Base-by-base conservation (phyloP, 345 rosid genomes). In the Combretum micranthum region DNA sequence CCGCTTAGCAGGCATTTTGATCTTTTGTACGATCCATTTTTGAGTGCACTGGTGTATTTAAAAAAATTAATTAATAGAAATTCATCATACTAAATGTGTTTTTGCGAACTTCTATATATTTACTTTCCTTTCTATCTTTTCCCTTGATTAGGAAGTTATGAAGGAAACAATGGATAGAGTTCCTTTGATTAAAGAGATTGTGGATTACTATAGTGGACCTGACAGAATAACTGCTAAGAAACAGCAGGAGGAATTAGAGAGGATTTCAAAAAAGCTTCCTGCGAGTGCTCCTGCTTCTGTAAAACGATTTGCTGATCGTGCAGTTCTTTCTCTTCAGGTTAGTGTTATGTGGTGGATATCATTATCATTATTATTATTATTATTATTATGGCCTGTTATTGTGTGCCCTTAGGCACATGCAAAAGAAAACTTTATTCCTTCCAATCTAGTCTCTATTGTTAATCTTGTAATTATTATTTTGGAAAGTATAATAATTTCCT, bases 161-260 rank as follows among this genome's bases (percentile, higher is more conserved):
- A 68, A 75, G 65, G 86, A 87, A 72, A 74, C 70, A n/a, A 86
- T 84, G 91, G 73, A 72, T 22, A 74, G 77, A 53, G 89, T 75
- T 20, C 99, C 99, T 0, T 60, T 77, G 56, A 43, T 84, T 54
- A 82, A 93, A 82, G 74, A 82, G 74, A 79, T 86, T 26, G 81
- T 93, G 46, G 96, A 85, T 69, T 68, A 80, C 71, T 87, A 87
- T 76, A 73, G 91, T 69, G 97, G 97, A 66, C 99, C 96, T 42
- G 99, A 89, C 76, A 72, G 91, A 47, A 68, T 87, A 57, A 85
- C 91, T 14, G 97, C 94, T 55, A 93, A 83, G 79, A 56, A 72
- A 60, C 99, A 93, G 67, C 71, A 70, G 56, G 75, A 87, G 59
- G 99, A 93, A 62, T 74, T 89, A 50, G 94, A 89, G 72, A 82